Evolutionary conservation across 106 monocot genomes (phyloP).

Genomic region (Amphibolis antarctica): DNA sequence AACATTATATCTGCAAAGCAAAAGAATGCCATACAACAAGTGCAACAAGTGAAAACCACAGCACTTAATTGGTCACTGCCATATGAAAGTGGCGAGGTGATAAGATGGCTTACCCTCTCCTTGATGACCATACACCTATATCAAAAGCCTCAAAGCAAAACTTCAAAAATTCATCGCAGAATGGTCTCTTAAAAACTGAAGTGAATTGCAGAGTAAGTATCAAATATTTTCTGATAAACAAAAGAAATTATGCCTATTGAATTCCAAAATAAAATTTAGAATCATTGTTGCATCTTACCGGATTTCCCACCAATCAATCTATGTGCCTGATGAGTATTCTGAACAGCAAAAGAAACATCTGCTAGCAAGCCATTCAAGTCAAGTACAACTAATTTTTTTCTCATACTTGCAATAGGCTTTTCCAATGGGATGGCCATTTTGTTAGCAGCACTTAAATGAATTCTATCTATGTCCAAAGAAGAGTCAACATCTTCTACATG

Average conservation of each 20-base stretch:
- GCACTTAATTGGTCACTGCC: not conserved
- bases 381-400: too few relatives aligned
- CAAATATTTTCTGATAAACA: not conserved
- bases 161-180: conserved; percentile 63
- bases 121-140: conserved; percentile 77
- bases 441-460: too few relatives aligned
- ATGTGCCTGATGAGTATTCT: too few relatives aligned
- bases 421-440: too few relatives aligned
- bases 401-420: too few relatives aligned
- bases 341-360: too few relatives aligned
- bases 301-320: conserved; percentile 11
- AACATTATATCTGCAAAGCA: conserved; percentile 56
- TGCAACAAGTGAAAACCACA: not conserved
- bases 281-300: conserved; percentile 18
- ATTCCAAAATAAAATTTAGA: not conserved
- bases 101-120: conserved; percentile 36
- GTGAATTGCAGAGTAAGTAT: not conserved
- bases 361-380: too few relatives aligned
- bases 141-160: conserved; percentile 73
- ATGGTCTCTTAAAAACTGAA: conserved; percentile 69
- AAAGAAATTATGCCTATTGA: conserved; percentile 1
- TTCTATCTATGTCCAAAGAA: too few relatives aligned
- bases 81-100: not conserved
- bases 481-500: not conserved
- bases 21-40: not conserved